Conservation (phyloP, 2,329 filamentous ascomycete genomes). For the Myotisia sp. region DNA sequence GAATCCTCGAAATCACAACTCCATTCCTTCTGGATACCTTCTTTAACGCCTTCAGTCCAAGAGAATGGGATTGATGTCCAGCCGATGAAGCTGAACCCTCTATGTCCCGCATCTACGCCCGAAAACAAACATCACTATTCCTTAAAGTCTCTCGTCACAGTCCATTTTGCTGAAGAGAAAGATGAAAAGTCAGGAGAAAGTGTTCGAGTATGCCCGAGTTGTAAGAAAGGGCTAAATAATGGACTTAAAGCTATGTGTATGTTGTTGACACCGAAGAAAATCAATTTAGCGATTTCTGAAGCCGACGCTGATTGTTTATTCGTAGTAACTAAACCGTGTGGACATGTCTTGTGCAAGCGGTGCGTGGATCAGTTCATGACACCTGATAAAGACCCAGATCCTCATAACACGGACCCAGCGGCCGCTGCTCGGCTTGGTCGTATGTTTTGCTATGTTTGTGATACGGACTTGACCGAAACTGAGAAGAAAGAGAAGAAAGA, state of each 20-base stretch:
- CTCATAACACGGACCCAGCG: slow-evolving; percentile 44
- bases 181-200: slow-evolving; percentile 37
- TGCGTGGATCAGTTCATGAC: slow-evolving; percentile 76
- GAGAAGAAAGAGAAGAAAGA: slow-evolving; percentile 17
- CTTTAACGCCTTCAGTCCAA: slow-evolving; percentile 52
- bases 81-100: slow-evolving; percentile 51
- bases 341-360: slow-evolving; percentile 76
- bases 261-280: slow-evolving; percentile 12
- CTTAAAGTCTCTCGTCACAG: slow-evolving; percentile 59
- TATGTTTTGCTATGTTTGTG: slow-evolving; percentile 73
- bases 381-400: slow-evolving; percentile 40
- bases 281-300: no score
- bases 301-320: slow-evolving; percentile 7
- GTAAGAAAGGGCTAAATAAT: slow-evolving; percentile 70
- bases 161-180: slow-evolving; percentile 63
- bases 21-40: slow-evolving; percentile 87
- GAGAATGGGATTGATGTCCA: slow-evolving; percentile 44
- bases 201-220: slow-evolving; percentile 60
- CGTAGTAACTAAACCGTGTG: slow-evolving; percentile 65
- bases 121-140: slow-evolving; percentile 59
- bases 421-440: slow-evolving; percentile 31
- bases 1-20: slow-evolving; percentile 52
- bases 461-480: slow-evolving; percentile 56
- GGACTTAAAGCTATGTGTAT: slow-evolving; percentile 58
- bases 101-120: slow-evolving; percentile 60